Conservation (phyloP, 768 basidiomycete species). For the Termitomyces sp. region DNA sequence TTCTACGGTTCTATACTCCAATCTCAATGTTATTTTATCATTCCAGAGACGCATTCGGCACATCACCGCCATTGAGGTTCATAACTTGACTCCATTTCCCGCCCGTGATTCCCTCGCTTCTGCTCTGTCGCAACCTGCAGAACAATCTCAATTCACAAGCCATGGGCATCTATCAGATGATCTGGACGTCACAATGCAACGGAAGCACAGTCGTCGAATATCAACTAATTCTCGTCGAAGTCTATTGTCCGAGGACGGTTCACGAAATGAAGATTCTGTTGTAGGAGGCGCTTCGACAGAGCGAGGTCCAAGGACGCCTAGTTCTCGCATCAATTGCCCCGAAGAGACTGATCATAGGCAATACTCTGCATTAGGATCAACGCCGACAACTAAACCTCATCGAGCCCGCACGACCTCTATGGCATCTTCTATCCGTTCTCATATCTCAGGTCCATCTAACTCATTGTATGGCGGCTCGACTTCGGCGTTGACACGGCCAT, state of each 20-base stretch:
- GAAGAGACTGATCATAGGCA: constrained; percentile 14
- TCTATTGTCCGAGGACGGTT: constrained; percentile 39
- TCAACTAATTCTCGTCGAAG: constrained; percentile 55
- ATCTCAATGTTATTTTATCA: constrained; percentile 7
- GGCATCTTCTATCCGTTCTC: constrained; percentile 41
- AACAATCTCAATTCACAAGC: constrained; percentile 52
- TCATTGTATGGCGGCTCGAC: constrained; percentile 14
- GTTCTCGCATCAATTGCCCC: constrained; percentile 38
- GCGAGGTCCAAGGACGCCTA: constrained; percentile 37
- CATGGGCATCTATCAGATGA: constrained; percentile 65
- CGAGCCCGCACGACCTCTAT: constrained; percentile 49
- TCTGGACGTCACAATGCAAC: constrained; percentile 54
- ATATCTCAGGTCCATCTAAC: constrained; percentile 18
- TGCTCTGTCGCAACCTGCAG: constrained; percentile 62
- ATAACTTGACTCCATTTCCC: constrained; percentile 82
- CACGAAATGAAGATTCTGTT: constrained; percentile 21
- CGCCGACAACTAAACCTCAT: constrained; percentile 30
- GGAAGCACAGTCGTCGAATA: constrained; percentile 54
- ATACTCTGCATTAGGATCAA: constrained; percentile 18
- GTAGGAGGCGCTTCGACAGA: constrained; percentile 18
- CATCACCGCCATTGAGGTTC: constrained; percentile 66
- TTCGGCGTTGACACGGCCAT: constrained; percentile 17
- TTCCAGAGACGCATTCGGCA: constrained; percentile 67
- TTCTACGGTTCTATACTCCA: neutral
- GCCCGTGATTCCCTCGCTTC: constrained; percentile 74